These are phyloP conservation scores for Candida berthetii DNA, from an alignment of 805 yeast genomes.

Conservation along the genomic window DNA sequence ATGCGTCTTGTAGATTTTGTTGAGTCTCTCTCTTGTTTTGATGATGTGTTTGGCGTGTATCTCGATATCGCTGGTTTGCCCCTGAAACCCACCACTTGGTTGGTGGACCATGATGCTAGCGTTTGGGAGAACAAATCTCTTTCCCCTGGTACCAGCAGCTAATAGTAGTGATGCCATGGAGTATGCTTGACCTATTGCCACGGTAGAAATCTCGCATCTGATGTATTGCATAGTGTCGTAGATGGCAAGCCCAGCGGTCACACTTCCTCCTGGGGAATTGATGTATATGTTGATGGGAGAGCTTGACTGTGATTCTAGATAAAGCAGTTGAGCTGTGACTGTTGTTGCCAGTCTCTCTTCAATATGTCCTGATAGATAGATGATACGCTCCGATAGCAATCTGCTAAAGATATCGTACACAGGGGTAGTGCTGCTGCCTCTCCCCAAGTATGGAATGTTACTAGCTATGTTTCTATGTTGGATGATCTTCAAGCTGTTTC, in stretches of 20 bases:
- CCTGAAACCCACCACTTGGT: constrained; percentile 24
- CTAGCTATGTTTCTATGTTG: not conserved
- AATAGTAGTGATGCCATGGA: constrained; percentile 26
- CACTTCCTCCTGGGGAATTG: constrained; percentile 28
- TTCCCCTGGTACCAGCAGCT: constrained; percentile 22
- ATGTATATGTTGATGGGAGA: constrained; percentile 19
- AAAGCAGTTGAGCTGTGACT: constrained; percentile 8
- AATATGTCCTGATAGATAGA: not conserved
- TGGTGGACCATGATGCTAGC: constrained; percentile 28
- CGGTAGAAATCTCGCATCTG: constrained; percentile 24
- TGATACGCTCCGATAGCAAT: not conserved
- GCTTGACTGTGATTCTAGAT: constrained; percentile 17
- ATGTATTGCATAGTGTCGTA: constrained; percentile 29
- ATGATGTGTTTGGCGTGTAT: constrained; percentile 27
- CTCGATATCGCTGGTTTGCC: constrained; percentile 26
- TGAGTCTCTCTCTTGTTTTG: constrained; percentile 21
- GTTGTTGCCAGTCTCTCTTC: not conserved
- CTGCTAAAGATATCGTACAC: not conserved
- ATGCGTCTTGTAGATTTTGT: constrained; percentile 20
- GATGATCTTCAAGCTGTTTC: not conserved
- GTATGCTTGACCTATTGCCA: constrained; percentile 27
- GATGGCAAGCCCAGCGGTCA: constrained; percentile 26
- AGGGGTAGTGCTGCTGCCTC: not conserved
- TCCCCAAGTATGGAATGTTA: not conserved
- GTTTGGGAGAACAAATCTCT: constrained; percentile 23